Conservation (phyloP, 2,329 filamentous ascomycete species). For the Ophiocordyceps camponoti-rufipedis region DNA sequence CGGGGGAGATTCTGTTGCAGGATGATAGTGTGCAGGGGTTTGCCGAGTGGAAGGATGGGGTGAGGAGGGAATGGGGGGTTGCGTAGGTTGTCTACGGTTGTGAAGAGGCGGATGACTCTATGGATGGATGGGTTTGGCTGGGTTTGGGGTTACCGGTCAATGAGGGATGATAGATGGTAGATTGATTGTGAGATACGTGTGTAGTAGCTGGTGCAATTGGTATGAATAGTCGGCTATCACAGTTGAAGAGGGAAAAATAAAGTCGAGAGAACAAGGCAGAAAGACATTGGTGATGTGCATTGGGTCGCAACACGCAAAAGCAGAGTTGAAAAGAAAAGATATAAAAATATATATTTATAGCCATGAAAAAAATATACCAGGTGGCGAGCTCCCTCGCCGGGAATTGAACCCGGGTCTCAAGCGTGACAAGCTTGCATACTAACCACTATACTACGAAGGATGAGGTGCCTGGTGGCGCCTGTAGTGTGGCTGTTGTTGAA, state of each 20-base stretch:
- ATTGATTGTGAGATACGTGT: too few relatives aligned
- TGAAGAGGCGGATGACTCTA: neutral
- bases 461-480: neutral
- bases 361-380: neutral
- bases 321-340: too few relatives aligned
- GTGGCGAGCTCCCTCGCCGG: constrained; percentile 3
- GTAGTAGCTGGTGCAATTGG: too few relatives aligned
- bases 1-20: constrained; percentile 18
- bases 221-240: too few relatives aligned
- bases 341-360: too few relatives aligned
- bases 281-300: too few relatives aligned
- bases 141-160: too few relatives aligned
- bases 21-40: constrained; percentile 14
- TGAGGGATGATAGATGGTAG: too few relatives aligned
- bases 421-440: constrained; percentile 1
- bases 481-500: neutral
- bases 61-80: constrained; percentile 14
- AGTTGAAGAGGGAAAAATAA: too few relatives aligned
- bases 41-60: constrained; percentile 15
- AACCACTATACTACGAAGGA: constrained; percentile 1
- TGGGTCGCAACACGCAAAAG: too few relatives aligned
- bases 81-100: neutral
- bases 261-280: too few relatives aligned
- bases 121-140: neutral
- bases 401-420: constrained; percentile 1